These are phyloP conservation scores for Paramyrothecium sp. DNA, from an alignment of 2,329 filamentous ascomycete genomes.

Conservation along the genomic window DNA sequence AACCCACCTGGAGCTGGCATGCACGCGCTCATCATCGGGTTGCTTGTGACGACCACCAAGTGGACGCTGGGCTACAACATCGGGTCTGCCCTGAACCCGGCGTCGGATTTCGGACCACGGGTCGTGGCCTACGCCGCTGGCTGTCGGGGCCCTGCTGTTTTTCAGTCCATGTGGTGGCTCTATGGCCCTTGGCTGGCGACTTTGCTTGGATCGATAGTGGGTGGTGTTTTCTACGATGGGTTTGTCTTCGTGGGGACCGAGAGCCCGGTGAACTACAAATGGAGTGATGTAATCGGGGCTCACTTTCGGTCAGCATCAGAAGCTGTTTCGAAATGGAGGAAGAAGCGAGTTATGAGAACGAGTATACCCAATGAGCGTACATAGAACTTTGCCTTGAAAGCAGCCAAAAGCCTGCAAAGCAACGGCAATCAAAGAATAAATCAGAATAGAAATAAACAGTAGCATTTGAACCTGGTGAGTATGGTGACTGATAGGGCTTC, in stretches of 20 bases:
- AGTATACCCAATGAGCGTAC: no score
- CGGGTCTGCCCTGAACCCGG: conserved; percentile 34
- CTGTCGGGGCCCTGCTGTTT: conserved; percentile 23
- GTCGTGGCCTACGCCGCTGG: conserved; percentile 28
- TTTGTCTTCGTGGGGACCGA: conserved; percentile 21
- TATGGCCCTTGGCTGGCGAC: conserved; percentile 26
- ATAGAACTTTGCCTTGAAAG: no score
- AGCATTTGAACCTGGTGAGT: no score
- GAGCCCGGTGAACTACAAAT: conserved; percentile 8
- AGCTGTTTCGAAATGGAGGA: no score
- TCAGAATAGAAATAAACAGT: no score
- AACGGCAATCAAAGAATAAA: no score
- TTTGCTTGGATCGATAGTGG: conserved; percentile 23
- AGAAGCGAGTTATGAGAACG: no score
- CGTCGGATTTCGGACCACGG: conserved; percentile 33
- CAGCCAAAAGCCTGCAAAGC: no score
- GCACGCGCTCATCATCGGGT: conserved; percentile 32
- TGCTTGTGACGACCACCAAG: conserved; percentile 32
- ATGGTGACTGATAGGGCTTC: no score
- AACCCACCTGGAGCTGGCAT: conserved; percentile 34
- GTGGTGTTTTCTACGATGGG: conserved; percentile 26
- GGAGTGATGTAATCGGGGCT: no score
- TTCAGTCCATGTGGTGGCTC: conserved; percentile 27
- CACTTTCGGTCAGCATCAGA: no score
- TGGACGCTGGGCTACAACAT: conserved; percentile 34